Evolutionary conservation across 2,329 filamentous ascomycete species (phyloP), one percentile per base, ranked within the genome.

Genomic region (Hypocreales sp.): DNA sequence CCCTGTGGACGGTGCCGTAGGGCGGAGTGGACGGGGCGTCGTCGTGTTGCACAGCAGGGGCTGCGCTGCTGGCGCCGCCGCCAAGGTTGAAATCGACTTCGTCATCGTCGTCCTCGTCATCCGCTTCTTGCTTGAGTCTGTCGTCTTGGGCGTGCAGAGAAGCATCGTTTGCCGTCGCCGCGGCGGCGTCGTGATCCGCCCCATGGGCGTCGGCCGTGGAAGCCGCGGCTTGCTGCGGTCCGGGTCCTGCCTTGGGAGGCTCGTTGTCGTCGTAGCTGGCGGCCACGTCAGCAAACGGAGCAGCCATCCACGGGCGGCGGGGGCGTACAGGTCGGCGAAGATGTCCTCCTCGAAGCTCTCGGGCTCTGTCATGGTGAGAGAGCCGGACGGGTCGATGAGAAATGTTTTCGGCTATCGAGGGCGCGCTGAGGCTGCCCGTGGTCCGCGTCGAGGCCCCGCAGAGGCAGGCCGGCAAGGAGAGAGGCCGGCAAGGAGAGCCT

Each of bases 291-390:
- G 36, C 24, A 15, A 27, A n/a, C 11, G 13, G n/a, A 18, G n/a
- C 14, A 16, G 20, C 12, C 8, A 9, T 5, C 11, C 15, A 18
- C 7, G 2, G 7, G 5, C 8, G 9, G 7, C 8, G 19, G 8
- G 14, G 19, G 40, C 82, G 58, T 63, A 93, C 84, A 93, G 71
- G 58, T 93, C 86, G 44, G 84, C 84, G 55, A 93, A 93, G 56
- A 93, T 79, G 66, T 93, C 84, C 47, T 93, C 86, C 42, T 93
- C 84, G 40, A 83, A 75, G 40, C 81, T 80, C 46, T 86, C 80
- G 28, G 68, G 62, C 45, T 90, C 82, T 25, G 80, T 72, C 81
- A 87, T 90, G 42, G 37, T 40, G 33, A 37, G n/a, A n/a, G n/a
- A n/a, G n/a, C n/a, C n/a, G n/a, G n/a, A n/a, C n/a, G n/a, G n/a